phyloP scores from a whole-genome alignment of 1,139 yeast species.

The Yamadazyma triangularis region DNA sequence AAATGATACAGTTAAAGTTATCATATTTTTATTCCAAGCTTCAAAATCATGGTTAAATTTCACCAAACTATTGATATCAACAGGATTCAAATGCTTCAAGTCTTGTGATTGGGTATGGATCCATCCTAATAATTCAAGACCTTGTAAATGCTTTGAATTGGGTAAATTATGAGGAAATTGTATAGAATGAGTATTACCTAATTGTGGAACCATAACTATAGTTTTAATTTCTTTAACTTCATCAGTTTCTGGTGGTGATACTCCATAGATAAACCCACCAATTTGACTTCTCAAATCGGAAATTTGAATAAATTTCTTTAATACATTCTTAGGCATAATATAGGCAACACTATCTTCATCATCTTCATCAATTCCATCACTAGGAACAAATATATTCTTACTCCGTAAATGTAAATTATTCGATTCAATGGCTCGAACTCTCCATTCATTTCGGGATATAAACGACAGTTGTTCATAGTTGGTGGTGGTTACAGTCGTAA shows the following conservation, averaged over 20 bases:
- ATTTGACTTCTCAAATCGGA: constrained; percentile 81
- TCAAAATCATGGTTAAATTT: constrained; percentile 30
- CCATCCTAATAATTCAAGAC: constrained; percentile 70
- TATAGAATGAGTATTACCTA: constrained; percentile 67
- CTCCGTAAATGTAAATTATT: constrained; percentile 69
- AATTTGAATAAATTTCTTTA: constrained; percentile 73
- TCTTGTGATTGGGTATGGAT: constrained; percentile 74
- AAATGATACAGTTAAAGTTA: constrained; percentile 65
- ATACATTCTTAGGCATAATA: constrained; percentile 75
- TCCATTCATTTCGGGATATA: constrained; percentile 87
- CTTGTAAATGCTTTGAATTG: constrained; percentile 42
- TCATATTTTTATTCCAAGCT: constrained; percentile 34
- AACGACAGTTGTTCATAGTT: constrained; percentile 83
- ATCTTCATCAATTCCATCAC: constrained; percentile 51
- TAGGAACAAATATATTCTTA: constrained; percentile 65
- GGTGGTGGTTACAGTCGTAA: constrained; percentile 88
- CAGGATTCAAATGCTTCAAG: constrained; percentile 55
- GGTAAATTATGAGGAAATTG: constrained; percentile 56
- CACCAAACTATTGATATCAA: constrained; percentile 65
- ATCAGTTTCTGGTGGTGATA: constrained; percentile 63
- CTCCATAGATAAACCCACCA: constrained; percentile 78
- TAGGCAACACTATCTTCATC: constrained; percentile 53
- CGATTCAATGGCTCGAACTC: constrained; percentile 79
- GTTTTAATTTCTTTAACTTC: constrained; percentile 74
- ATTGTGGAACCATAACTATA: constrained; percentile 82